Conservation (phyloP, 768 basidiomycete genomes). For the Hygrocybe coccinea region DNA sequence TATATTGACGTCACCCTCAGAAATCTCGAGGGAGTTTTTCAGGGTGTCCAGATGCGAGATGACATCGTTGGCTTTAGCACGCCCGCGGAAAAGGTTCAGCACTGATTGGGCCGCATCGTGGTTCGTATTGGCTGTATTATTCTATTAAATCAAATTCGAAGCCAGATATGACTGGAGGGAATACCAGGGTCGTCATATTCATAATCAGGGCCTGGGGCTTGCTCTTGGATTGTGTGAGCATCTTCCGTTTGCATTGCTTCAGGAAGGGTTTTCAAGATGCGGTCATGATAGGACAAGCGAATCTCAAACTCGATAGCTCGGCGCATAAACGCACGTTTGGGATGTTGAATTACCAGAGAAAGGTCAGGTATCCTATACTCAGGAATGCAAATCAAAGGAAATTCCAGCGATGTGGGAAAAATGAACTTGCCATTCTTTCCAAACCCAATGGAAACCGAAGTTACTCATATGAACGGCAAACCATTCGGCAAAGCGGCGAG, state of each 20-base stretch:
- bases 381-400: background rate
- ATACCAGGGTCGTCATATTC: slow-evolving; percentile 78
- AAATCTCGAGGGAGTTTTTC: slow-evolving; percentile 58
- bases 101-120: slow-evolving; percentile 76
- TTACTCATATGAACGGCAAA: slow-evolving; percentile 96
- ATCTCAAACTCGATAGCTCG: slow-evolving; percentile 86
- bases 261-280: slow-evolving; percentile 85
- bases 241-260: slow-evolving; percentile 69
- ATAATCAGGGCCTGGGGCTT: slow-evolving; percentile 74
- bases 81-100: slow-evolving; percentile 74
- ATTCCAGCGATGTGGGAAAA: background rate
- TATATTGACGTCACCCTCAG: slow-evolving; percentile 55
- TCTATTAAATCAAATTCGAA: background rate
- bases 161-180: background rate
- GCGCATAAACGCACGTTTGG: slow-evolving; percentile 83
- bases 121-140: slow-evolving; percentile 59
- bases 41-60: slow-evolving; percentile 67
- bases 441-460: slow-evolving; percentile 97
- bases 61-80: slow-evolving; percentile 76
- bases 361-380: slow-evolving; percentile 78
- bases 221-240: slow-evolving; percentile 56
- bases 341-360: slow-evolving; percentile 65
- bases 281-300: slow-evolving; percentile 87
- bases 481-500: slow-evolving; percentile 87
- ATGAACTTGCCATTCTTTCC: slow-evolving; percentile 89